Percentiles rank a stretch among this genome's conserved stretches.
Conservation (phyloP, 768 basidiomycete genomes). For the Calocybe cyanea region DNA sequence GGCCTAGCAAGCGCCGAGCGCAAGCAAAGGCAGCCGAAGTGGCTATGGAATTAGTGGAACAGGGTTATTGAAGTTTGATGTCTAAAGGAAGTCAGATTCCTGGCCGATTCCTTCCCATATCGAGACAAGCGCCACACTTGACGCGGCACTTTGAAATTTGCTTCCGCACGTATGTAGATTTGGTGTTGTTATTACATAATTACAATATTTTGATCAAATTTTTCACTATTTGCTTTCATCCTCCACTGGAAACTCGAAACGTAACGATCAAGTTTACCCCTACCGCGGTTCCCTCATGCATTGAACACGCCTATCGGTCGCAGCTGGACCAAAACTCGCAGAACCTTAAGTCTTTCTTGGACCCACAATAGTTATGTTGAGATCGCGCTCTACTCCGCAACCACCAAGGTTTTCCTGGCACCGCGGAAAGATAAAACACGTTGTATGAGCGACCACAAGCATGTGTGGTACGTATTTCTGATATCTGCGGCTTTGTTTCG, state of each 20-base stretch:
- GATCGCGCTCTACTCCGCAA: neutral
- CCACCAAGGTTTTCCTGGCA: neutral
- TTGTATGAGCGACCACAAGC: slow-evolving; percentile 1
- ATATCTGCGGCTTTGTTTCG: neutral
- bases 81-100: no score
- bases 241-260: slow-evolving; percentile 5
- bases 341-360: neutral
- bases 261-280: slow-evolving; percentile 5
- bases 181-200: slow-evolving; percentile 9
- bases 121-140: no score
- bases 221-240: slow-evolving; percentile 6
- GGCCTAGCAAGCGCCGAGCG: slow-evolving; percentile 5
- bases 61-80: neutral
- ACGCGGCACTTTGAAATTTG: no score
- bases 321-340: slow-evolving; percentile 2
- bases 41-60: slow-evolving; percentile 3
- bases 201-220: slow-evolving; percentile 1
- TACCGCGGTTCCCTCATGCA: slow-evolving; percentile 11
- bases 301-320: neutral
- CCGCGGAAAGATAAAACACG: slow-evolving; percentile 3
- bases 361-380: neutral
- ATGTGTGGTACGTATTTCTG: slow-evolving; percentile 4
- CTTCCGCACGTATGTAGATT: neutral
- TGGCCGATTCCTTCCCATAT: no score
- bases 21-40: slow-evolving; percentile 8